Evolutionary conservation across 768 basidiomycete genomes (phyloP).

Genomic region (Russula ochroleuca): DNA sequence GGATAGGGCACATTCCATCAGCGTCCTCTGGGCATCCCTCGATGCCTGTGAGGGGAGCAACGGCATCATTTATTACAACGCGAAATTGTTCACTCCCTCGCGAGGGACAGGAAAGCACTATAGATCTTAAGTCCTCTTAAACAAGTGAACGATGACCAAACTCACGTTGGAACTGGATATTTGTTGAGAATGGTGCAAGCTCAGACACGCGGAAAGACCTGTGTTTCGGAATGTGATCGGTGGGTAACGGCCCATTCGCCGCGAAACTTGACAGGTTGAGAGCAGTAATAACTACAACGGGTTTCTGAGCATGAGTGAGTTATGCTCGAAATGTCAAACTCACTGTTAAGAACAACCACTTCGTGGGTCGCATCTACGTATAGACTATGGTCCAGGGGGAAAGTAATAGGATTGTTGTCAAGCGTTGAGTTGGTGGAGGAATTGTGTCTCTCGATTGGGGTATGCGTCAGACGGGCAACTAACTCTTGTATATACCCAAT

Average conservation of each 20-base stretch:
- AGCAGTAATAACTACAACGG: conserved; percentile 65
- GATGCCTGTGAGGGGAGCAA: conserved; percentile 74
- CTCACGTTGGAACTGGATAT: conserved; percentile 83
- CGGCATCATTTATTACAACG: conserved; percentile 84
- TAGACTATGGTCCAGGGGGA: conserved; percentile 65
- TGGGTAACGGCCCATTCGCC: conserved; percentile 65
- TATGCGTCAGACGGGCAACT: conserved; percentile 75
- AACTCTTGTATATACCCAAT: conserved; percentile 82
- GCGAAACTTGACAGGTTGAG: conserved; percentile 78
- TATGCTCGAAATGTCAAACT: conserved; percentile 28
- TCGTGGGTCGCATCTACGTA: conserved; percentile 93
- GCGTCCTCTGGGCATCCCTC: conserved; percentile 65
- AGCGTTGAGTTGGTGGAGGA: conserved; percentile 83
- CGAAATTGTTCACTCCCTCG: conserved; percentile 56
- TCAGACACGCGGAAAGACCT: conserved; percentile 70
- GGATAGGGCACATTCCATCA: conserved; percentile 74
- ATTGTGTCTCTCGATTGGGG: conserved; percentile 63
- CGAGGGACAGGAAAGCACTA: conserved; percentile 34
- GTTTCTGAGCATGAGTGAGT: conserved; percentile 11
- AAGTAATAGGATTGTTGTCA: conserved; percentile 60
- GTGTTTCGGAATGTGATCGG: conserved; percentile 61
- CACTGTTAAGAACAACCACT: conserved; percentile 83
- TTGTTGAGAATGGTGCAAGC: conserved; percentile 83
- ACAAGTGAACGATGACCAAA: conserved; percentile 6
- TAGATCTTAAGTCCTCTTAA: too few relatives aligned